Percentiles rank a stretch among this genome's conserved stretches.
These are phyloP conservation scores for Ploettnerulaceae sp. DNA, from an alignment of 2,329 filamentous ascomycete species.

Conservation along the genomic window DNA sequence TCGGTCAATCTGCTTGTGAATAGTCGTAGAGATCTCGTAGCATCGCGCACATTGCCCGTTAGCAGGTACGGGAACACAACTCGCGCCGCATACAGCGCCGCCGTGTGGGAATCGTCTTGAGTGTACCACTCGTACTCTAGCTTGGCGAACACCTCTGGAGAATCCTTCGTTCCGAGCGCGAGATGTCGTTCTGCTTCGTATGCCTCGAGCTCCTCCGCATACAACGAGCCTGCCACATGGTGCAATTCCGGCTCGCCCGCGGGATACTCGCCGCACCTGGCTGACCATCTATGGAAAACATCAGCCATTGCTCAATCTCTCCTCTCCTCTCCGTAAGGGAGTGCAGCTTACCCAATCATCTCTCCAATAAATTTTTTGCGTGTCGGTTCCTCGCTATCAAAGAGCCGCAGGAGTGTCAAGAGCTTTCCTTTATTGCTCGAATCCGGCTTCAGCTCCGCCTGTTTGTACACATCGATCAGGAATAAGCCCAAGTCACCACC, in stretches of 20 bases:
- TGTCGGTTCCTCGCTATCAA: constrained; percentile 78
- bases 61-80: constrained; percentile 88
- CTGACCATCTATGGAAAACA: constrained; percentile 59
- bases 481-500: constrained; percentile 86
- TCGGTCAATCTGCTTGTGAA: constrained; percentile 64
- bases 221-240: constrained; percentile 81
- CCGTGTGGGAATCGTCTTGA: constrained; percentile 81
- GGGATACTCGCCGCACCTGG: constrained; percentile 78
- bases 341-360: constrained; percentile 61
- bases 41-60: constrained; percentile 82
- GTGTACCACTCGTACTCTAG: constrained; percentile 95
- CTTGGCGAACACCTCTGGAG: constrained; percentile 70
- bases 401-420: constrained; percentile 73
- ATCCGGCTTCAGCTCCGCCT: constrained; percentile 75
- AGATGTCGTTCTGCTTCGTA: constrained; percentile 94
- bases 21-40: constrained; percentile 73
- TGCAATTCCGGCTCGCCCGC: constrained; percentile 92
- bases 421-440: constrained; percentile 69
- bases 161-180: constrained; percentile 82
- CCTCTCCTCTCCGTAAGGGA: neutral
- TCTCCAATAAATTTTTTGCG: constrained; percentile 89
- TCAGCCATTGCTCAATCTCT: too few relatives aligned
- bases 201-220: constrained; percentile 86
- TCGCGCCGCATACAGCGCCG: constrained; percentile 78
- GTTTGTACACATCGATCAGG: constrained; percentile 85